A percentile compares a stretch with the other conserved stretches of the same genome.
phyloP scores from a whole-genome alignment of 352 stramenopile genomes.

The Globisporangium heterothallicum region DNA sequence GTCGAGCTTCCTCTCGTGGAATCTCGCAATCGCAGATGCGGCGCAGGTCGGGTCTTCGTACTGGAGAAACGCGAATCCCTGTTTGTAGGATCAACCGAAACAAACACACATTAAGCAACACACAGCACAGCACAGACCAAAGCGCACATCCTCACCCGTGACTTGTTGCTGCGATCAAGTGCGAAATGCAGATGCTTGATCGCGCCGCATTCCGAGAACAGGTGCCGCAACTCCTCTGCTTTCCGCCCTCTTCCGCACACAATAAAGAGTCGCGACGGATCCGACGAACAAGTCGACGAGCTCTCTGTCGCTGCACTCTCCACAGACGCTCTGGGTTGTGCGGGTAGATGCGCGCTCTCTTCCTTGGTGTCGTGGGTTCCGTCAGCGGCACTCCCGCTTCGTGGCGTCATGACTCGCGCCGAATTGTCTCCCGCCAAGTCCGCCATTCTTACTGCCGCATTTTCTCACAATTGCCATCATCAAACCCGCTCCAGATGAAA shows the following conservation, averaged over 20 bases:
- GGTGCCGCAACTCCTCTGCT: slow-evolving; percentile 49
- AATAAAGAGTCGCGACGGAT: slow-evolving; percentile 47
- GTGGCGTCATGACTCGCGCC: no score
- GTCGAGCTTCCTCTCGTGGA: slow-evolving; percentile 53
- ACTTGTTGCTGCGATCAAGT: slow-evolving; percentile 75
- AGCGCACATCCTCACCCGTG: no score
- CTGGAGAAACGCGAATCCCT: slow-evolving; percentile 79
- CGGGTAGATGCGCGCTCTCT: no score
- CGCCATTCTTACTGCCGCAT: no score
- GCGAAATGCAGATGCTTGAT: slow-evolving; percentile 69
- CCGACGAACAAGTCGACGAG: neutral
- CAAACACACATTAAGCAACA: slow-evolving; percentile 2
- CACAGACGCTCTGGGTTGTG: no score
- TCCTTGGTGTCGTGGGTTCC: no score
- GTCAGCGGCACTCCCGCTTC: no score
- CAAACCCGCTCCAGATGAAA: no score
- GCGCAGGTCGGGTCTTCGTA: slow-evolving; percentile 52
- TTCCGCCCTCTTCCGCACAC: slow-evolving; percentile 65
- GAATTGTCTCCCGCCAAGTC: no score
- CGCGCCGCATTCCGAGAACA: slow-evolving; percentile 53
- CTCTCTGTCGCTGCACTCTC: no score
- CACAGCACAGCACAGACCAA: no score
- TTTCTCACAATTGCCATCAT: no score
- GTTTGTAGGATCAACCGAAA: neutral
- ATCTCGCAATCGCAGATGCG: slow-evolving; percentile 43